Percentiles rank a stretch among this genome's conserved stretches.
These are phyloP conservation scores for Cladorrhinum sp. DNA, from an alignment of 2,329 filamentous ascomycete genomes.

Conservation along the genomic window DNA sequence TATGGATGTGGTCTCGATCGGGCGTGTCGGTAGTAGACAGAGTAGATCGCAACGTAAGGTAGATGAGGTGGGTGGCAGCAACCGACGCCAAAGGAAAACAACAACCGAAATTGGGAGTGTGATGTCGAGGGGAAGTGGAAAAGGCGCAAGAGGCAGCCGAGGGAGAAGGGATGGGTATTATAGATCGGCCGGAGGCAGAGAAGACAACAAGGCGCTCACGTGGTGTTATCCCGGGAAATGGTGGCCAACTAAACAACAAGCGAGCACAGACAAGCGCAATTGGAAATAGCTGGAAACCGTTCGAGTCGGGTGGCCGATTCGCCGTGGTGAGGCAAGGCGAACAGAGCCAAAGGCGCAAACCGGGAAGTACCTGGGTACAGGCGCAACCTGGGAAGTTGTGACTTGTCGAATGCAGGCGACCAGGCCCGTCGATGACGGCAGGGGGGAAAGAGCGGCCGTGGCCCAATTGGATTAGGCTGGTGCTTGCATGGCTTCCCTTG, in stretches of 20 bases:
- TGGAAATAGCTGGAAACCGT: conserved; percentile 28
- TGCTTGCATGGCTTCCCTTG: conserved; percentile 7
- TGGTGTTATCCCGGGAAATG: conserved; percentile 22
- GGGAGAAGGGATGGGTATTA: not conserved
- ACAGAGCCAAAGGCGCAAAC: conserved; percentile 3
- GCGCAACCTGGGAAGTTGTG: not conserved
- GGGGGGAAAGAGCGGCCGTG: conserved; percentile 1
- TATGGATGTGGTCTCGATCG: not conserved
- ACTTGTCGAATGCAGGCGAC: conserved; percentile 1
- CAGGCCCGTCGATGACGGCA: conserved; percentile 7
- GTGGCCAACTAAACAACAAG: conserved; percentile 21
- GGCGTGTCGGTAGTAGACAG: not conserved
- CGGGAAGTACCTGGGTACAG: conserved; percentile 13
- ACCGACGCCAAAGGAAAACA: not conserved
- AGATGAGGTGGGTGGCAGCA: not conserved
- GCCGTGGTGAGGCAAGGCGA: conserved; percentile 16
- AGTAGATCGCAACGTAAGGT: not conserved
- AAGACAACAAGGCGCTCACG: conserved; percentile 25
- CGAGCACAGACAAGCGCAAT: conserved; percentile 15
- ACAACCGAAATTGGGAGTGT: not conserved
- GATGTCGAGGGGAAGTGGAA: not conserved
- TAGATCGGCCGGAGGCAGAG: not conserved
- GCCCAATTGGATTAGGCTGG: conserved; percentile 8
- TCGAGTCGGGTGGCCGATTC: conserved; percentile 20
- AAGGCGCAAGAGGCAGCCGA: not conserved